Evolutionary conservation across 1,284 basidiomycete genomes (phyloP).

Genomic region (Stygiomarasmius scandens): DNA sequence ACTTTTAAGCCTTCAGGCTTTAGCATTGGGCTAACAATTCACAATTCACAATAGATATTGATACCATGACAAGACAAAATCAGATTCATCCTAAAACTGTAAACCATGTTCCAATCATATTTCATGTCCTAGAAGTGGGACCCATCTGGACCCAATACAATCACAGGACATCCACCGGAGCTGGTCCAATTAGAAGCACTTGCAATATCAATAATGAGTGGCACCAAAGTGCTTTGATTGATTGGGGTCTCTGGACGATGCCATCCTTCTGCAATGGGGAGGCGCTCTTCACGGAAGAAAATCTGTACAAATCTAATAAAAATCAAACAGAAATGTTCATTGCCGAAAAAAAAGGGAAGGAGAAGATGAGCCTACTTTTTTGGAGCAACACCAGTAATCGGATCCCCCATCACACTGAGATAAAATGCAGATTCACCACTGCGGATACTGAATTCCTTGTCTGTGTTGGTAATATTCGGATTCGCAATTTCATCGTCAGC

Average conservation of each 20-base stretch:
- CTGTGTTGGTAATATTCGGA: conserved; percentile 21
- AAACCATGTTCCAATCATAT: no score
- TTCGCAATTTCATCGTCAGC: conserved; percentile 19
- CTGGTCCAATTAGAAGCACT: conserved; percentile 14
- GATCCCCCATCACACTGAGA: conserved; percentile 23
- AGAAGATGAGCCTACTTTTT: conserved; percentile 17
- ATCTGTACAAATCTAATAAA: conserved; percentile 14
- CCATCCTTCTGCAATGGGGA: conserved; percentile 19
- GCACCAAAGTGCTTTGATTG: conserved; percentile 7
- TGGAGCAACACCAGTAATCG: conserved; percentile 21
- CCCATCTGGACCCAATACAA: conserved; percentile 9
- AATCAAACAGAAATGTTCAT: background rate
- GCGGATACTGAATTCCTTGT: conserved; percentile 22
- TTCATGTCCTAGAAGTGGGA: background rate
- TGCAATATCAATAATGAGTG: conserved; percentile 12
- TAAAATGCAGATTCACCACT: conserved; percentile 19
- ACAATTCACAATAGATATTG: no score
- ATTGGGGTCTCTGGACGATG: conserved; percentile 13
- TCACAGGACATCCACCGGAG: conserved; percentile 20
- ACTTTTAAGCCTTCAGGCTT: no score
- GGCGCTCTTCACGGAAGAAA: conserved; percentile 18
- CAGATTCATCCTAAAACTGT: no score
- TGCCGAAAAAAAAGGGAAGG: background rate
- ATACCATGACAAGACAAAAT: no score
- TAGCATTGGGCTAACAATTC: no score